A percentile compares a stretch with the other conserved stretches of the same genome.
Evolutionary conservation across 106 monocot genomes (phyloP).

Genomic region (Dendrobium chrysotoxum): DNA sequence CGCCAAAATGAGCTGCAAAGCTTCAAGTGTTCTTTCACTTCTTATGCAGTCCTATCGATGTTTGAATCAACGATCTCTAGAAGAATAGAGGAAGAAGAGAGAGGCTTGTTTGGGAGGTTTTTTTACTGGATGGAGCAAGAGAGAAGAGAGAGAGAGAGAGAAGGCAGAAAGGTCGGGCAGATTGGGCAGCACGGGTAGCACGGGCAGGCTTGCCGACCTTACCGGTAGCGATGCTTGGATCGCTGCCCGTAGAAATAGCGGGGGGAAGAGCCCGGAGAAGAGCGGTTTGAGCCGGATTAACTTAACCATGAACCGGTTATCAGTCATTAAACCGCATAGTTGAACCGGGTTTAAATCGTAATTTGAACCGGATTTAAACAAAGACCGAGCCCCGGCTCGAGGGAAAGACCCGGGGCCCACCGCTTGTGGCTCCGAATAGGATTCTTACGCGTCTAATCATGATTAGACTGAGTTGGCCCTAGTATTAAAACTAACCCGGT

Average conservation of each 20-base stretch:
- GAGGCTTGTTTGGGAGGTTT: neutral
- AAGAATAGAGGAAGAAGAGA: neutral
- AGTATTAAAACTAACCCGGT: neutral
- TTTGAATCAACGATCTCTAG: neutral
- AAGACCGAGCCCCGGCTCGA: neutral
- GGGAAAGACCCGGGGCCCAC: neutral
- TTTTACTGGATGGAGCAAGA: neutral
- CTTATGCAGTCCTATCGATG: neutral
- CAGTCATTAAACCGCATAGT: neutral
- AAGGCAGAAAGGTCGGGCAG: neutral
- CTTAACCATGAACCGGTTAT: neutral
- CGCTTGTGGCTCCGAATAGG: neutral
- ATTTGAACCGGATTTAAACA: neutral
- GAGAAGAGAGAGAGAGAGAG: conserved; percentile 2
- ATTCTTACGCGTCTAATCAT: neutral
- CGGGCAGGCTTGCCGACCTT: neutral
- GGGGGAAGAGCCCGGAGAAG: neutral
- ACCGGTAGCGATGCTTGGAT: neutral
- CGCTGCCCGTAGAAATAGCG: conserved; percentile 11
- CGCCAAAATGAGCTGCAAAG: neutral
- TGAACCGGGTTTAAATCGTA: neutral
- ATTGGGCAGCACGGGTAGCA: conserved; percentile 2
- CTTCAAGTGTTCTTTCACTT: neutral
- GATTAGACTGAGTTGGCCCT: neutral
- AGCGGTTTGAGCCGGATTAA: neutral